Evolutionary conservation across 2,329 filamentous ascomycete genomes (phyloP).

Genomic region (Cadophora sp.): DNA sequence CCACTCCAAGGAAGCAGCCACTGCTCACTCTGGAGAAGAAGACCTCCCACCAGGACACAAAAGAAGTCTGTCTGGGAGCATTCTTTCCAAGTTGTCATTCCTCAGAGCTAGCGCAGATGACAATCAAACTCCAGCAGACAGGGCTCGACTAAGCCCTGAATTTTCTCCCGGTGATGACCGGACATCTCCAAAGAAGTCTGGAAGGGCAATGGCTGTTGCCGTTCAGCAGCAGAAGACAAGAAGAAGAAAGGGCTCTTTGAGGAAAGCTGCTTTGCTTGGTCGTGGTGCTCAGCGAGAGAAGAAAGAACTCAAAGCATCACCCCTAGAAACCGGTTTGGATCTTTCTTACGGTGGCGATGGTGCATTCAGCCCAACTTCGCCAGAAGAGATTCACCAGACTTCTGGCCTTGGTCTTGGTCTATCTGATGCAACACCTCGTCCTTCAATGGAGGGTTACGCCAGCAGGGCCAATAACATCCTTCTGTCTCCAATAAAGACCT

Average conservation of each 20-base stretch:
- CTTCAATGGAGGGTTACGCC: slow-evolving; percentile 56
- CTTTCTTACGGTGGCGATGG: slow-evolving; percentile 32
- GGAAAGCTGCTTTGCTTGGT: slow-evolving; percentile 85
- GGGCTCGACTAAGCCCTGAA: slow-evolving; percentile 41
- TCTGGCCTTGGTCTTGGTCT: slow-evolving; percentile 54
- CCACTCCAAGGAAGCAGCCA: not conserved
- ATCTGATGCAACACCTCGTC: slow-evolving; percentile 54
- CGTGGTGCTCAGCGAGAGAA: slow-evolving; percentile 70
- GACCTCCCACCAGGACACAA: slow-evolving; percentile 52
- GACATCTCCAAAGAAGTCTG: slow-evolving; percentile 41
- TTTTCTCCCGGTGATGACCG: slow-evolving; percentile 42
- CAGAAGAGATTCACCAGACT: slow-evolving; percentile 34
- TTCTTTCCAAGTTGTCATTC: slow-evolving; percentile 75
- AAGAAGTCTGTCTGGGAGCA: slow-evolving; percentile 54
- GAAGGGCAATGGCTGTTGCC: slow-evolving; percentile 45
- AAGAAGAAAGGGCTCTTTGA: slow-evolving; percentile 81
- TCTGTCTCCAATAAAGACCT: slow-evolving; percentile 41
- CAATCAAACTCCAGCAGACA: slow-evolving; percentile 40
- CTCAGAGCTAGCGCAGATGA: slow-evolving; percentile 58
- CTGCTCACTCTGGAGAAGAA: slow-evolving; percentile 18
- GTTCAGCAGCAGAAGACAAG: slow-evolving; percentile 61
- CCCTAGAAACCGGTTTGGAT: slow-evolving; percentile 44
- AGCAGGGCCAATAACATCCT: slow-evolving; percentile 43
- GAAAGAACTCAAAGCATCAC: slow-evolving; percentile 54
- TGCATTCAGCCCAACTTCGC: slow-evolving; percentile 37